Evolutionary conservation across 2,329 filamentous ascomycete genomes (phyloP).

Genomic region (Aspergillus sp.): DNA sequence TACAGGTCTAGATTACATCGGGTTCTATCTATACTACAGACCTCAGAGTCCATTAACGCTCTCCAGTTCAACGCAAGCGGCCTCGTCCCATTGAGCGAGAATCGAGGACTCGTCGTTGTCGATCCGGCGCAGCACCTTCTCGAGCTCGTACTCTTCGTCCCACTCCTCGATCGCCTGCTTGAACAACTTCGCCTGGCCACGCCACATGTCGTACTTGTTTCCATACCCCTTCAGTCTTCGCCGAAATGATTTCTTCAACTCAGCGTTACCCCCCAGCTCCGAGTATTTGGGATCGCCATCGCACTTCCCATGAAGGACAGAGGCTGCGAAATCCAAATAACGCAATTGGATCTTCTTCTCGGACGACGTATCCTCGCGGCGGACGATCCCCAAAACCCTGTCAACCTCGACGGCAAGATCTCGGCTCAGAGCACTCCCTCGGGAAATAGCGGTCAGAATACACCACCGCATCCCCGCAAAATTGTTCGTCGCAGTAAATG

Average conservation of each 20-base stretch:
- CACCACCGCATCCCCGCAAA: conserved; percentile 42
- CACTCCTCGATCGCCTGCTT: conserved; percentile 20
- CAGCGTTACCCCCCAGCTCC: conserved; percentile 12
- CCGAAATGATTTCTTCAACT: conserved; percentile 15
- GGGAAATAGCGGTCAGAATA: conserved; percentile 37
- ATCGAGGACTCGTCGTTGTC: conserved; percentile 16
- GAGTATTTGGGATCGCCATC: conserved; percentile 18
- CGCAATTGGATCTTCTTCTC: conserved; percentile 13
- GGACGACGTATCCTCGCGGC: conserved; percentile 10
- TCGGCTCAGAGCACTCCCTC: conserved; percentile 28
- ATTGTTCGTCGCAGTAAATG: conserved; percentile 29
- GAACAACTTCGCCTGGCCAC: not conserved
- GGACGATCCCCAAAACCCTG: conserved; percentile 23
- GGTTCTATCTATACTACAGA: not conserved
- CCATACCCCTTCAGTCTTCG: conserved; percentile 3
- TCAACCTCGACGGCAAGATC: conserved; percentile 36
- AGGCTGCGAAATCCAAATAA: conserved; percentile 21
- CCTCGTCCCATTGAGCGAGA: conserved; percentile 19
- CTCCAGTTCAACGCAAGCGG: not conserved
- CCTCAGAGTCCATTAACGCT: not conserved
- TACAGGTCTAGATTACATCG: not conserved
- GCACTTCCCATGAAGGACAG: conserved; percentile 24
- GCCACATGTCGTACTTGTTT: not conserved
- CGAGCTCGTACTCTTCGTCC: conserved; percentile 32
- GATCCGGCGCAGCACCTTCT: conserved; percentile 19